A percentile compares a stretch with the other conserved stretches of the same genome.
Conservation (phyloP, 495 filamentous ascomycete species). For the Penicillium maclennaniae region DNA sequence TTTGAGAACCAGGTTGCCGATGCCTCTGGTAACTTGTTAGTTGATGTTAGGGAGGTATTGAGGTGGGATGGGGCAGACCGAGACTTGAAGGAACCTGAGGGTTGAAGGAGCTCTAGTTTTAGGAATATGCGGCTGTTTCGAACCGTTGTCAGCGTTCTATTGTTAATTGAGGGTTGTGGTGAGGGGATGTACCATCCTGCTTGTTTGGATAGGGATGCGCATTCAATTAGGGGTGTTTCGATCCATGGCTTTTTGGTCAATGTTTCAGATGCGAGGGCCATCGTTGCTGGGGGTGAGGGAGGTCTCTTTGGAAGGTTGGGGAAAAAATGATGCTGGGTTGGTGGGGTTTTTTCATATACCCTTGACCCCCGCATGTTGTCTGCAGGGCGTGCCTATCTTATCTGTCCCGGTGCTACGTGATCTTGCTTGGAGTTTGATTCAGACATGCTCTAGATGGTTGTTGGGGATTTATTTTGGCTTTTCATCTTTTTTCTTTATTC, state of each 20-base stretch:
- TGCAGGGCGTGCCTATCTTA: not conserved
- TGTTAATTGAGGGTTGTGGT: not conserved
- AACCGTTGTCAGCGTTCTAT: not conserved
- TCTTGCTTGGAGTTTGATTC: not conserved
- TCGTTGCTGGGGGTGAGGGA: not conserved
- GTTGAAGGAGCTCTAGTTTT: slow-evolving; percentile 88
- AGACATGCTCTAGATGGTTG: not conserved
- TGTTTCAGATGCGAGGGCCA: not conserved
- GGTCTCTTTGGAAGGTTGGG: not conserved
- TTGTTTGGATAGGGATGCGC: slow-evolving; percentile 57
- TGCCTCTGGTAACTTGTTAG: slow-evolving; percentile 46
- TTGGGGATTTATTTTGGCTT: not conserved
- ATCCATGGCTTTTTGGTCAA: slow-evolving; percentile 53
- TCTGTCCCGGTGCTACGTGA: not conserved
- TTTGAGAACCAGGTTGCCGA: slow-evolving; percentile 69
- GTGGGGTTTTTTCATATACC: not conserved
- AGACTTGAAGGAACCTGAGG: slow-evolving; percentile 90
- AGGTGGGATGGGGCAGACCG: slow-evolving; percentile 40
- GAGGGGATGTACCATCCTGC: slow-evolving; percentile 59
- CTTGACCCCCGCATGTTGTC: not conserved
- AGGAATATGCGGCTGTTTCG: slow-evolving; percentile 66
- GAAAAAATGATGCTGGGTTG: not conserved
- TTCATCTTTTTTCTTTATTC: too few relatives aligned
- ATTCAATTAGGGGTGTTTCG: slow-evolving; percentile 68
- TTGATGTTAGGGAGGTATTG: not conserved